phyloP scores from a whole-genome alignment of 106 monocot genomes.

The Dioscorea alata region DNA sequence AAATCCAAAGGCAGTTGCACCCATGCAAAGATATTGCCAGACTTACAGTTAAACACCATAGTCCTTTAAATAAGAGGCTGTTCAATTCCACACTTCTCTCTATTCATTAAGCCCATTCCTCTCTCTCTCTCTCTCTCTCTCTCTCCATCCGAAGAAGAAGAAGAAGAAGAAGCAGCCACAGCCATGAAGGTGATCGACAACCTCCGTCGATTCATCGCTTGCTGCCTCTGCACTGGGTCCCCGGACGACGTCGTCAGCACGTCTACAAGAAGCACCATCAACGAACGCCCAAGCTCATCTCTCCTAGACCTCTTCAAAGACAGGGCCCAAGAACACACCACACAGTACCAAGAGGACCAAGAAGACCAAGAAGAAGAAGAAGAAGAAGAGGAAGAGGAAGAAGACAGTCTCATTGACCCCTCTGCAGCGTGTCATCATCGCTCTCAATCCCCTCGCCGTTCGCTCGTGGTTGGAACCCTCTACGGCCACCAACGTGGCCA shows the following conservation, averaged over 20 bases:
- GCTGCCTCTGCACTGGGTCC: constrained; percentile 1
- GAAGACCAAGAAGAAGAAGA: neutral
- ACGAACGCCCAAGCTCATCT: constrained; percentile 23
- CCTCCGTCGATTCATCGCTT: constrained; percentile 2
- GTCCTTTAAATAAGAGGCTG: too few relatives aligned
- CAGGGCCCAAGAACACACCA: too few relatives aligned
- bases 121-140: neutral
- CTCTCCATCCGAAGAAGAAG: too few relatives aligned
- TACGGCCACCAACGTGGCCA: constrained; percentile 34
- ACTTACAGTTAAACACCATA: too few relatives aligned
- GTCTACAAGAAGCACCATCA: constrained; percentile 9
- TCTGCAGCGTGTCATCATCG: neutral
- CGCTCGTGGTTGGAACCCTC: constrained; percentile 40
- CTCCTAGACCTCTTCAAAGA: constrained; percentile 13
- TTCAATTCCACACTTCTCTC: too few relatives aligned
- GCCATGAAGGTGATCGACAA: constrained; percentile 9
- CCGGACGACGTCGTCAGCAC: neutral
- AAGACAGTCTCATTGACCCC: constrained; percentile 32
- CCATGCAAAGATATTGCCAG: too few relatives aligned
- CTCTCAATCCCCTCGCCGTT: neutral
- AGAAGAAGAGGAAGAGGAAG: neutral
- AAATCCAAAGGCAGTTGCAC: too few relatives aligned
- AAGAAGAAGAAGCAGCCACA: neutral
- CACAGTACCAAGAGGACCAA: constrained; percentile 4
- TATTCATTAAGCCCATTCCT: neutral